phyloP scores from a whole-genome alignment of 208 protist genomes.

The Naegleria lovaniensis region DNA sequence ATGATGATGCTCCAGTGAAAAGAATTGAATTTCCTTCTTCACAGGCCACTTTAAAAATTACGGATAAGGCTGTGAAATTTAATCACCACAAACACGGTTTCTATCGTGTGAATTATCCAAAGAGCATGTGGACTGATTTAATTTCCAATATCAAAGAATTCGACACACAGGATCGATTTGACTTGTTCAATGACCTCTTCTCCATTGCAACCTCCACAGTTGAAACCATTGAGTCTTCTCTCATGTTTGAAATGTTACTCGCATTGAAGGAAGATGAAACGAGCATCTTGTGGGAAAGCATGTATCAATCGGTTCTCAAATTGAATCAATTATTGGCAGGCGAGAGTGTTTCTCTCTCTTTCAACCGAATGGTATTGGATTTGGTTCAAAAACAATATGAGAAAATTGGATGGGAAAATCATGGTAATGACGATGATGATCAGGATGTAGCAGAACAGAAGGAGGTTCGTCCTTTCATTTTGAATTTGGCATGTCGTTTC shows the following conservation, averaged over 20 bases:
- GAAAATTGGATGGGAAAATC: not conserved
- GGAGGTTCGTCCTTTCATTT: not conserved
- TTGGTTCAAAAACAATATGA: not conserved
- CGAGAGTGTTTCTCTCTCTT: not conserved
- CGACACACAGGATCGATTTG: not conserved
- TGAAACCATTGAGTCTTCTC: not conserved
- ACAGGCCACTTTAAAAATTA: not conserved
- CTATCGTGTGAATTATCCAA: conserved; percentile 1
- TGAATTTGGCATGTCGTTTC: not conserved
- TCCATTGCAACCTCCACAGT: not conserved
- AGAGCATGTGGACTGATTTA: not conserved
- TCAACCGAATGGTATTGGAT: not conserved
- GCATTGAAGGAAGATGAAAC: not conserved
- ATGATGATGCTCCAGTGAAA: not conserved
- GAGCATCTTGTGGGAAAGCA: not conserved
- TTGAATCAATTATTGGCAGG: not conserved
- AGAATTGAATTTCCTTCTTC: not conserved
- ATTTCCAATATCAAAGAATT: not conserved
- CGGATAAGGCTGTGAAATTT: not conserved
- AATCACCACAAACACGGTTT: not conserved
- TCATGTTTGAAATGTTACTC: not conserved
- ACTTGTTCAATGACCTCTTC: not conserved
- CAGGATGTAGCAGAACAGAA: not conserved
- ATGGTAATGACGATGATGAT: not conserved
- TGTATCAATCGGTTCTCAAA: not conserved